phyloP scores from a whole-genome alignment of 768 basidiomycete species.

The Naganishia antarctica region DNA sequence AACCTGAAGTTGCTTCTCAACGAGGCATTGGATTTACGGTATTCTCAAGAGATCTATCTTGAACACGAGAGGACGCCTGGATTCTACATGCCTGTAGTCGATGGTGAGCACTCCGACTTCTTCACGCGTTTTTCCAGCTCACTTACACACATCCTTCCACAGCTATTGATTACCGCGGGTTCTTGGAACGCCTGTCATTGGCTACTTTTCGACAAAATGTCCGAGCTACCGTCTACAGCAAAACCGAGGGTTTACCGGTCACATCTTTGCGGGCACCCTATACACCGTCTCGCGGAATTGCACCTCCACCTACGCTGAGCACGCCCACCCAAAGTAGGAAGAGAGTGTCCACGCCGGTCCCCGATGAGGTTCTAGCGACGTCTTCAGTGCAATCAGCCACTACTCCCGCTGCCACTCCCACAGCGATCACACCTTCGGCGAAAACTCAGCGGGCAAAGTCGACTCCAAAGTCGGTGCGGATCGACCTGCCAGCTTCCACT shows the following conservation, averaged over 20 bases:
- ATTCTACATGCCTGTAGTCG: constrained; percentile 6
- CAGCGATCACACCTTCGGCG: neutral
- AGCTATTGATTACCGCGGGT: constrained; percentile 14
- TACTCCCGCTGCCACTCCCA: neutral
- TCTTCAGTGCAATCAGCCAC: neutral
- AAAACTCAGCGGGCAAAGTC: neutral
- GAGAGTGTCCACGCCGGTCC: no score
- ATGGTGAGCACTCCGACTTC: neutral
- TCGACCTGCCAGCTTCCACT: neutral
- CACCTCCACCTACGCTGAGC: neutral
- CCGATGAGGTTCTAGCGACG: neutral
- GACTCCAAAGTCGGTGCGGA: neutral
- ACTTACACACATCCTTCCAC: neutral
- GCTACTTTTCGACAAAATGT: constrained; percentile 2
- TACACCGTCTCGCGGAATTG: neutral
- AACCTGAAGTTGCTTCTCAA: constrained; percentile 11
- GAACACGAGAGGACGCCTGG: constrained; percentile 5
- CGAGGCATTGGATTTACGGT: constrained; percentile 9
- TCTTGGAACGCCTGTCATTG: neutral
- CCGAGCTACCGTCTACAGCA: constrained; percentile 2
- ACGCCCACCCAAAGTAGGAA: no score
- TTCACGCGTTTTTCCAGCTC: no score
- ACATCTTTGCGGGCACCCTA: neutral
- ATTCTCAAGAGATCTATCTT: constrained; percentile 12
- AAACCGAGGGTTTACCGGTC: constrained; percentile 10